Evolutionary conservation across 2,329 filamentous ascomycete genomes (phyloP), one percentile per base, ranked within the genome.

Genomic region (Acrodontium crateriforme): DNA sequence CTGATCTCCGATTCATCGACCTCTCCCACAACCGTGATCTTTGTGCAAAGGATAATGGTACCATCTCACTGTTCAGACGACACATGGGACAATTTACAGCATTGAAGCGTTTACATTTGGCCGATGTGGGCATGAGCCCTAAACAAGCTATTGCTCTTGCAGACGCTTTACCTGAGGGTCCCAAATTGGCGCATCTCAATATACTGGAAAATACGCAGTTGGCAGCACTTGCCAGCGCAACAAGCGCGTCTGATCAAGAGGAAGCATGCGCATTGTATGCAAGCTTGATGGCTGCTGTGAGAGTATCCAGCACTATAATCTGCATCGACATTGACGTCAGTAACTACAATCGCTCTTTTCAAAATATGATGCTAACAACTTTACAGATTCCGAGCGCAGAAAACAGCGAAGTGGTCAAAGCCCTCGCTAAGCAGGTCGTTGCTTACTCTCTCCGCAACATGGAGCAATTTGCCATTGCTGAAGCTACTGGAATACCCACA

Each of bases 251-350:
- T 31, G 68, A 66, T 2, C 83, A 94, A 52, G 87, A 95, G 55
- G 87, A 95, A 55, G 87, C 89, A 1, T 93, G 82, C 44, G 89
- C 89, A 1, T 58, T 95, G 5, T 95, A 92, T 50, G 84, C 89
- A 1, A 93, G 85, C 2, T 65, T 95, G 12, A 77, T 93, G 59
- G 80, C 84, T 4, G 87, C 87, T 0, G 78, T 83, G 1, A 74
- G 85, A 29, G 70, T 94, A 0, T 93, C 84, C 1, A 70, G 72
- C 27, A 80, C 78, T 9, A 68, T 98, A 17, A 74, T 95, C 16
- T 87, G 83, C 33, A 70, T 98, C 34, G 89, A 95, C 49, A 81
- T 95, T 33, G 85, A 95, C 42, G 75, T 53, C 32, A 47, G 49
- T 48, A 7, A 16, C 16, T 19, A 11, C n/a, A 10, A 17, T 17